Evolutionary conservation across 805 yeast genomes (phyloP), one percentile per base, ranked within the genome.

Genomic region (Wickerhamomyces pijperi): DNA sequence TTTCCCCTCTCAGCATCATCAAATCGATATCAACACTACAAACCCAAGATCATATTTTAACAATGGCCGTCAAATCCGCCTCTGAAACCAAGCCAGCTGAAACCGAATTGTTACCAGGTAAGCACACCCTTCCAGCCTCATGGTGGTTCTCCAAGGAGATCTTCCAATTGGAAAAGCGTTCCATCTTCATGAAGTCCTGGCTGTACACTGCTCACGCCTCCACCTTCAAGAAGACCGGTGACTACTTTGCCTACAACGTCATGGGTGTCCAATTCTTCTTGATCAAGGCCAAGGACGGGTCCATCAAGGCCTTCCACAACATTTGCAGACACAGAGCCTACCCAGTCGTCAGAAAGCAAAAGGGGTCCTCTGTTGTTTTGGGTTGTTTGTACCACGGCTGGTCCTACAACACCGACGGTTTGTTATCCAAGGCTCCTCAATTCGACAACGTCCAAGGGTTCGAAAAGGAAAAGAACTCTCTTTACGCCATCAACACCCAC

Each of bases 311-410:
- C 14, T 75, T 75, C 61, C 82, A 75, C 54, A 75, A 75, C 48
- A 72, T 75, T 29, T 75, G 82, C 50, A 76, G 81, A 48, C 82
- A 75, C 58, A 63, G 81, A 52, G 81, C 80, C 6, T 75, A 67
- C 47, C 82, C 82, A 1, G 76, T 75, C 33, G 70, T 75, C 20
- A 65, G 71, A 54, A 75, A 75, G 50, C 73, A 73, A 28, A 59
- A 68, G 46, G 82, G 82, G 20, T 71, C 77, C n/a, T 67, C 79
- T 2, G 64, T 63, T 15, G 65, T 75, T 32, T 57, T 75, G 28
- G 79, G 79, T 33, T 75, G 82, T 56, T 68, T 72, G 47, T 75
- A 75, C 54, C 81, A 75, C 47, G 81, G 81, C 19, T 75, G 81
- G 82, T 68, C 77, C 19, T 75, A 75, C 59, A 72, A 73, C 51